Percentiles rank a stretch among this genome's conserved stretches.
Evolutionary conservation across 768 basidiomycete genomes (phyloP).

Genomic region (Favolaschia claudopus): DNA sequence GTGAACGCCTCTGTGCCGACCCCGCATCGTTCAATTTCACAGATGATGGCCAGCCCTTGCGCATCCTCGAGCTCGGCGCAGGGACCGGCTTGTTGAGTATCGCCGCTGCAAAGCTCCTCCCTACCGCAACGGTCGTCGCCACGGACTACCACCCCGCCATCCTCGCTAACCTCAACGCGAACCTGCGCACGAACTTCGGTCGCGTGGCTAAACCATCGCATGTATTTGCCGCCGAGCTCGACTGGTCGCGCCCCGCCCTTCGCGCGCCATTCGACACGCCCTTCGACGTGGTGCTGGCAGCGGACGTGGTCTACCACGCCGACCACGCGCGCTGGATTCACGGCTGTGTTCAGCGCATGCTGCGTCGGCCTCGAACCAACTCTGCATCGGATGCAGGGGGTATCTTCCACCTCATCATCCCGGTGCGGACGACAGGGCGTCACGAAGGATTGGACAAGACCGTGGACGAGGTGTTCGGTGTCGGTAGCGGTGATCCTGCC

Average conservation of each 20-base stretch:
- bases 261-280: constrained; percentile 38
- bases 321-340: constrained; percentile 76
- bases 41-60: constrained; percentile 33
- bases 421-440: constrained; percentile 69
- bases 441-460: constrained; percentile 65
- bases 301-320: constrained; percentile 82
- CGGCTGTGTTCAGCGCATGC: constrained; percentile 59
- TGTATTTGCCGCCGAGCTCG: too few species aligned
- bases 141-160: constrained; percentile 86
- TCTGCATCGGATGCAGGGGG: constrained; percentile 39
- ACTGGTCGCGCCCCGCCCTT: constrained; percentile 64
- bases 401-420: constrained; percentile 78
- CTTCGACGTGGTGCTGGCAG: constrained; percentile 79
- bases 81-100: constrained; percentile 89
- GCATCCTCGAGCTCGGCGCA: constrained; percentile 83
- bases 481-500: constrained; percentile 8
- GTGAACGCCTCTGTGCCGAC: constrained; percentile 62
- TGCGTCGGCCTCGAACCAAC: constrained; percentile 42
- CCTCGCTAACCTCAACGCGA: constrained; percentile 67
- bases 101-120: constrained; percentile 58
- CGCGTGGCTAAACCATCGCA: too few species aligned
- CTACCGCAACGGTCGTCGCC: constrained; percentile 54
- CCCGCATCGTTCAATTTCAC: constrained; percentile 50
- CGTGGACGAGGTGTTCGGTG: constrained; percentile 61
- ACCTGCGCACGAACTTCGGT: constrained; percentile 66